Conservation (phyloP, 257 asterid species). For the Solanum gracilifrons region DNA sequence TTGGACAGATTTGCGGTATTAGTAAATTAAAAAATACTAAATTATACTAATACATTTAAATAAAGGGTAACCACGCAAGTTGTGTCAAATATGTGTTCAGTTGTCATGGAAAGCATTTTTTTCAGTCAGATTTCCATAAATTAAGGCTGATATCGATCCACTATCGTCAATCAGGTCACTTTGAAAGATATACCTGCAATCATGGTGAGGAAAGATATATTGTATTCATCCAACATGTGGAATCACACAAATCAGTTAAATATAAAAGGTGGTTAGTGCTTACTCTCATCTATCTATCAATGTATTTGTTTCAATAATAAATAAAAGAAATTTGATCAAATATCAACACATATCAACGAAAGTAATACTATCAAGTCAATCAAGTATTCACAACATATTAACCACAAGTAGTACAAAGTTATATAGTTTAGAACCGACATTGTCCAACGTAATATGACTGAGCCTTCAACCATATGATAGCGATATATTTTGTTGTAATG, state of each 20-base stretch:
- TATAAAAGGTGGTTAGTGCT: neutral
- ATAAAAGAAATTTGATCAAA: neutral
- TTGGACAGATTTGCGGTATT: too few relatives aligned
- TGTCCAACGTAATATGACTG: neutral
- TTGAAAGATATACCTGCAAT: too few relatives aligned
- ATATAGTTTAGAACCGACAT: neutral
- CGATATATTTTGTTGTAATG: too few relatives aligned
- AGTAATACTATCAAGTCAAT: neutral
- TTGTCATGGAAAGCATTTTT: too few relatives aligned
- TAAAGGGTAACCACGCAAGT: too few relatives aligned
- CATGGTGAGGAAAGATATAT: too few relatives aligned
- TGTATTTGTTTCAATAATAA: neutral
- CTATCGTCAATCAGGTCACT: too few relatives aligned
- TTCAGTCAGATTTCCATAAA: too few relatives aligned
- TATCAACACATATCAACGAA: neutral
- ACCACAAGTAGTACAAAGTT: neutral
- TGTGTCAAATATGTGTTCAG: too few relatives aligned
- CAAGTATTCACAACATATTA: neutral
- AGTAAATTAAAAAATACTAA: too few relatives aligned
- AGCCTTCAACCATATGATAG: neutral
- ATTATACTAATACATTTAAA: too few relatives aligned
- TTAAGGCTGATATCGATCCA: too few relatives aligned
- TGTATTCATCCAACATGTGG: neutral
- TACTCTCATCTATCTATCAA: neutral
- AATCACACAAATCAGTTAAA: neutral